Evolutionary conservation across 192 early-diverging fungal species (phyloP).

Genomic region (Phlyctochytrium planicorne): DNA sequence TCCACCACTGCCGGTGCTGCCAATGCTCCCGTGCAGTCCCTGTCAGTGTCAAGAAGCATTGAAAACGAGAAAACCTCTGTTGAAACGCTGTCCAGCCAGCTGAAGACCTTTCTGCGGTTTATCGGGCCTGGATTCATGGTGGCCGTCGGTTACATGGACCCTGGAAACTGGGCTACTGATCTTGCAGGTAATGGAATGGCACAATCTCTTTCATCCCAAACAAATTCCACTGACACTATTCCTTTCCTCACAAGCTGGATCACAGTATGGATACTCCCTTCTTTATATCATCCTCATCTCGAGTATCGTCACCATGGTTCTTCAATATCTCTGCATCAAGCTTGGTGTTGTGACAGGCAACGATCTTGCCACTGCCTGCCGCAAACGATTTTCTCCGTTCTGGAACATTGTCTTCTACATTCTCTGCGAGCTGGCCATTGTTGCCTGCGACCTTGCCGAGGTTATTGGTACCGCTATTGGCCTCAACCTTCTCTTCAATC

Average conservation of each 20-base stretch:
- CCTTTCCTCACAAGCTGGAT: slow-evolving; percentile 54
- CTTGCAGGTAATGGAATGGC: too few relatives aligned
- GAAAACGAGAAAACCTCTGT: too few relatives aligned
- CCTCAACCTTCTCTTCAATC: slow-evolving; percentile 68
- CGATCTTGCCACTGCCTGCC: slow-evolving; percentile 73
- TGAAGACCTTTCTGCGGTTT: slow-evolving; percentile 28
- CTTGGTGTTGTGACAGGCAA: slow-evolving; percentile 71
- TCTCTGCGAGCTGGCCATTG: slow-evolving; percentile 73
- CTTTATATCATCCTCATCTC: slow-evolving; percentile 74
- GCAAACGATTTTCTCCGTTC: slow-evolving; percentile 54
- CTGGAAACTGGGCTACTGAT: slow-evolving; percentile 87
- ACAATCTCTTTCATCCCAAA: too few relatives aligned
- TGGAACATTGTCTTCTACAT: slow-evolving; percentile 69
- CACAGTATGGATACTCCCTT: slow-evolving; percentile 69
- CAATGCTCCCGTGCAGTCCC: too few relatives aligned
- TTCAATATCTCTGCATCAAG: slow-evolving; percentile 76
- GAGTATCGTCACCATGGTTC: slow-evolving; percentile 71
- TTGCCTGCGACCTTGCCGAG: slow-evolving; percentile 82
- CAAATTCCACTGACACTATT: background rate
- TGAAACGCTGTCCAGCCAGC: too few relatives aligned
- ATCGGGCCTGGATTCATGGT: slow-evolving; percentile 54
- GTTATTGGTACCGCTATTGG: slow-evolving; percentile 90
- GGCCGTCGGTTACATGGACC: slow-evolving; percentile 73
- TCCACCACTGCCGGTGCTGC: too few relatives aligned
- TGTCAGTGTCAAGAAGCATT: too few relatives aligned